A percentile compares a stretch with the other conserved stretches of the same genome.
Evolutionary conservation across 1,139 yeast species (phyloP).

Genomic region (Yarrowia galli): DNA sequence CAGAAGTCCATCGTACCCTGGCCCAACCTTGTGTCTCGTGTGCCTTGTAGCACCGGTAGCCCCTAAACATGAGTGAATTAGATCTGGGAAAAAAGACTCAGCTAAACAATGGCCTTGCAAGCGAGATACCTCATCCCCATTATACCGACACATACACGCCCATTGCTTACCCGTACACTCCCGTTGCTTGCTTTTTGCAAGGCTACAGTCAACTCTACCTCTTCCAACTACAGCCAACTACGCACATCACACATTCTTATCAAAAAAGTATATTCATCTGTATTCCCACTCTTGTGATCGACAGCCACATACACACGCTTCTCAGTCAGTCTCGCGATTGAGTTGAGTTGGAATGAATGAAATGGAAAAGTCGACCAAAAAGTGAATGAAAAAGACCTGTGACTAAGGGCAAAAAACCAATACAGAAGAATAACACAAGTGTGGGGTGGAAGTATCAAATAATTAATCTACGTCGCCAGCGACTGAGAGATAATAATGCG

Average conservation of each 20-base stretch:
- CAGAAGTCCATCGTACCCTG: background rate
- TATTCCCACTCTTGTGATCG: constrained; percentile 4
- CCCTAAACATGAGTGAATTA: too few species aligned
- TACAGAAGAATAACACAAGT: constrained; percentile 3
- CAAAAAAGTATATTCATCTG: constrained; percentile 14
- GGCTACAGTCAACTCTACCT: background rate
- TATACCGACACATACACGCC: too few species aligned
- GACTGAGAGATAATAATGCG: constrained; percentile 32
- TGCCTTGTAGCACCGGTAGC: too few species aligned
- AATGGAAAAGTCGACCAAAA: background rate
- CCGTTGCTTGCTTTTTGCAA: background rate
- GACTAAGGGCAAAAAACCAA: background rate
- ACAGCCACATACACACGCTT: too few species aligned
- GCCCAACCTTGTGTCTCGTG: background rate
- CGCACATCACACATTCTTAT: constrained; percentile 4
- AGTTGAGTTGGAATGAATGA: constrained; percentile 6
- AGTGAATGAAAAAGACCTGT: background rate
- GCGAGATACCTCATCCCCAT: too few species aligned
- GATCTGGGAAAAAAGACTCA: too few species aligned
- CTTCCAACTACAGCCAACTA: too few species aligned
- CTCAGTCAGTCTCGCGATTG: constrained; percentile 7
- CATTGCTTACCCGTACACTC: too few species aligned
- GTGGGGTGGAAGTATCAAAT: constrained; percentile 11
- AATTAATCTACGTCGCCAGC: constrained; percentile 37
- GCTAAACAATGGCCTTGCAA: too few species aligned